Evolutionary conservation across 106 monocot genomes (phyloP), one percentile per base, ranked within the genome.

Genomic region (Dendrobium catenatum): DNA sequence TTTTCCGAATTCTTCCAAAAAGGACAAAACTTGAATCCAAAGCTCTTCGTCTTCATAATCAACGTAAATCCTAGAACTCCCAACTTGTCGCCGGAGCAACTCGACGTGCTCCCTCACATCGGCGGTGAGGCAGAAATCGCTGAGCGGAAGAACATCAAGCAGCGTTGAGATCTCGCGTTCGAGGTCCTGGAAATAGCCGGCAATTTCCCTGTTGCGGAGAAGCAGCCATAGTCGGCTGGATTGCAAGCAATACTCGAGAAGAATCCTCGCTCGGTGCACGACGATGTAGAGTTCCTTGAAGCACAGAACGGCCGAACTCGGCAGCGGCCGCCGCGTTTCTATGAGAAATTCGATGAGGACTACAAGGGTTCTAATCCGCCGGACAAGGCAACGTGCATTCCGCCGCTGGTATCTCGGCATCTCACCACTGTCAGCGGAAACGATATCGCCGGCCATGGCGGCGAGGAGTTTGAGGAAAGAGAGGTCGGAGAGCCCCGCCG

Each of bases 201-300:
- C 83, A 59, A 93, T 74, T 18, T 76, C 81, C 19, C 72, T 29
- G 75, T 86, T 91, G 61, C 84, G 87, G 24, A 94, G 72, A 49
- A 98, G 64, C 16, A 92, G 75, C 92, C 90, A 94, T 5, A 92
- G 82, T 24, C 88, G 84, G 58, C 90, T 86, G 27, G 88, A 85
- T 20, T 87, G 83, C 64, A 79, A 66, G 89, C 89, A 88, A 89
- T 98, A 93, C 29, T 94, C 90, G 72, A 94, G 84, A 41, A 98
- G 85, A 47, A 89, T 9, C 81, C 81, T 84, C 72, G 89, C 73
- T 10, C 94, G 90, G 81, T 86, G 81, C 80, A 94, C 29, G 77
- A 91, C 66, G 82, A 98, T 89, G 89, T 98, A 98, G 72, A 98
- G 80, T 81, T 98, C 97, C 51, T 83, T 83, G n/a, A 98, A 83